These are phyloP conservation scores for Colletotrichum filicis DNA, from an alignment of 2,329 filamentous ascomycete species.

Conservation along the genomic window DNA sequence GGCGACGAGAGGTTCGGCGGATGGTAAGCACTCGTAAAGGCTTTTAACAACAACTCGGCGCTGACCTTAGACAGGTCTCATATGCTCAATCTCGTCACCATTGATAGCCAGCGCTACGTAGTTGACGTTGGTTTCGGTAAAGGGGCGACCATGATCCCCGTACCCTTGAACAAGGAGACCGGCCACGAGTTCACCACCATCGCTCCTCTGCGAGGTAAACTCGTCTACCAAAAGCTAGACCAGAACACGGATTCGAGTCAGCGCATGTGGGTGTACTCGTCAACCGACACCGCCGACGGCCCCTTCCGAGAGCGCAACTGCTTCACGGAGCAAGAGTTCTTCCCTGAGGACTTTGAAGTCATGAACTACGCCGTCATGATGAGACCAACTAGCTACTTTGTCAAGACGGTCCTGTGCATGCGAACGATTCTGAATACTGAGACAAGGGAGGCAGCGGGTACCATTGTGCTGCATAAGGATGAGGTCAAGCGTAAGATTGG, in stretches of 20 bases:
- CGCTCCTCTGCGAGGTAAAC: constrained; percentile 54
- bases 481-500: constrained; percentile 55
- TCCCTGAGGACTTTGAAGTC: constrained; percentile 57
- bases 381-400: constrained; percentile 49
- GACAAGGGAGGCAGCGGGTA: constrained; percentile 43
- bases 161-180: constrained; percentile 42
- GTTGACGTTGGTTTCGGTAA: constrained; percentile 72
- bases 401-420: constrained; percentile 49
- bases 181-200: constrained; percentile 49
- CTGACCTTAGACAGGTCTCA: constrained; percentile 60
- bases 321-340: constrained; percentile 62
- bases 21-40: constrained; percentile 21
- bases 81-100: constrained; percentile 68
- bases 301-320: constrained; percentile 59
- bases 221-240: constrained; percentile 48
- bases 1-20: constrained; percentile 38
- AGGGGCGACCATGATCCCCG: constrained; percentile 48
- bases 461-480: constrained; percentile 55
- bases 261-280: constrained; percentile 53
- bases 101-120: constrained; percentile 58
- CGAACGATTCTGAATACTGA: constrained; percentile 41
- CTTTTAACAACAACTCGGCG: background rate
- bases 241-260: constrained; percentile 46
- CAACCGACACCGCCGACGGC: constrained; percentile 39
- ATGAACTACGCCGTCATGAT: constrained; percentile 55